Evolutionary conservation across 768 basidiomycete species (phyloP), one percentile per base, ranked within the genome.

Genomic region (Mycena crocata): DNA sequence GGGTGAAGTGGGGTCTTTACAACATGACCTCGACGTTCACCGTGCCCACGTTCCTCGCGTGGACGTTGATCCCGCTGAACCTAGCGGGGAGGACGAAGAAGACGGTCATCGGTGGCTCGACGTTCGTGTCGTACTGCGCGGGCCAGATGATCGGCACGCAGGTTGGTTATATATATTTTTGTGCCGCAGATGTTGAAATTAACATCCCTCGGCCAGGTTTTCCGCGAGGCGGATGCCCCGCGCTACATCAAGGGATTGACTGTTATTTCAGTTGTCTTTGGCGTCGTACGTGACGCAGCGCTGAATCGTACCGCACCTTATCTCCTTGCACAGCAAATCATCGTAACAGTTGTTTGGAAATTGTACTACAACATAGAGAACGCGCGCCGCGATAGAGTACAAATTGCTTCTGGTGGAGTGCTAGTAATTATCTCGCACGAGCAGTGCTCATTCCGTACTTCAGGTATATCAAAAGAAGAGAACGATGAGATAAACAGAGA

Each of bases 51-150:
- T 50, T 65, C 30, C 55, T 57, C 19, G 57, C 42, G 34, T 66
- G 57, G 64, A 60, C 64, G 45, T 48, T 70, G 40, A 61, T 67
- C 23, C 68, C 68, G 1, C 32, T 65, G 26, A 66, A 70, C 39
- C 7, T 62, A 17, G 63, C 68, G 32, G 68, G 68, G 30, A 34
- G 68, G 31, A 70, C 68, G 15, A 70, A 70, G 42, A 66, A 64
- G 42, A 62, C 64, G 17, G 52, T 70, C n/a, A 63, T 65, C 50
- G 37, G 51, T 19, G 55, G 58, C 31, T 57, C 65, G 35, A 61
- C 50, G 2, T 70, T 70, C 40, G 23, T 62, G 39, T 58, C 58
- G 24, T 66, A 70, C 37, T 69, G 63, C 34, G 51, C 39, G 2
- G 67, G 67, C 13, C 57, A 69, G 13, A 60, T 65, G 50, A 54